Conservation (phyloP, 495 filamentous ascomycete genomes). For the Tuber borchii region DNA sequence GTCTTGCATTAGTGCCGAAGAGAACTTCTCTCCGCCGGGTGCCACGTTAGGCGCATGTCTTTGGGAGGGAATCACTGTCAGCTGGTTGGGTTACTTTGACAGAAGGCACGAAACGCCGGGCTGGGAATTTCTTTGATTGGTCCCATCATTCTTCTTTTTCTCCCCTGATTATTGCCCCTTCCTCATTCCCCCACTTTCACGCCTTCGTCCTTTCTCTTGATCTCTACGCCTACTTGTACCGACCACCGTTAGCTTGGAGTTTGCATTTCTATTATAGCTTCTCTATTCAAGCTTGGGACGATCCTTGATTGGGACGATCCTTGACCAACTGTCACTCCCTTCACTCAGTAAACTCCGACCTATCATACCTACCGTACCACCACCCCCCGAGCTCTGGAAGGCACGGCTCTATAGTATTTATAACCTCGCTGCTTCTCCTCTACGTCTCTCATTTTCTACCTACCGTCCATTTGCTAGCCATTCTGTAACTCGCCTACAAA, state of each 20-base stretch:
- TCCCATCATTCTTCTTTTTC: no score
- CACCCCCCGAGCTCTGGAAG: not conserved
- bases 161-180: not conserved
- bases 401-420: not conserved
- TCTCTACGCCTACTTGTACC: not conserved
- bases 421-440: not conserved
- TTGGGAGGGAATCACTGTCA: not conserved
- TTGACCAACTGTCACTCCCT: not conserved
- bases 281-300: not conserved
- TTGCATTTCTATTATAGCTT: not conserved
- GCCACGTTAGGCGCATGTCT: not conserved
- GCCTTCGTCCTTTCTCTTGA: not conserved
- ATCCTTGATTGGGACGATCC: not conserved
- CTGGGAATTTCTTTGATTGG: not conserved
- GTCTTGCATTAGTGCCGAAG: not conserved
- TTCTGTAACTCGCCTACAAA: conserved; percentile 6
- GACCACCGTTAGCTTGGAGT: not conserved
- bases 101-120: not conserved
- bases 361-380: not conserved
- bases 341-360: not conserved
- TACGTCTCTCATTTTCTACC: not conserved
- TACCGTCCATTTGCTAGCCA: not conserved
- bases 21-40: not conserved
- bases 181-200: not conserved
- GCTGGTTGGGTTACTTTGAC: not conserved